Evolutionary conservation across 1,139 yeast species (phyloP).

Genomic region (Blastobotrys capitulatus): DNA sequence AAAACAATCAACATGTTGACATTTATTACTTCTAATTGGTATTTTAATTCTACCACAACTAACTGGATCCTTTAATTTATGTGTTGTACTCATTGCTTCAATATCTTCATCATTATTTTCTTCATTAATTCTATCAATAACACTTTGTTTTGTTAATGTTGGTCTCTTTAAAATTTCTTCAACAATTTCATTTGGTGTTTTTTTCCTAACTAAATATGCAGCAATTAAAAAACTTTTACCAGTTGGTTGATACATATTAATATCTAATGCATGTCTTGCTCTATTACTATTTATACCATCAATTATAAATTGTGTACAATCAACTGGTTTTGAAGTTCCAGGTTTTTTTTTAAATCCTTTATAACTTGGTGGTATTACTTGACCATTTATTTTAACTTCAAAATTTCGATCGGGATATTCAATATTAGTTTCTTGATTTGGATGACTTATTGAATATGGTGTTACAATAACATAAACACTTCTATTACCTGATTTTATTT

Average conservation of each 20-base stretch:
- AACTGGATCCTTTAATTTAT: constrained; percentile 37
- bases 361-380: constrained; percentile 13
- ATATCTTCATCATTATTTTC: constrained; percentile 36
- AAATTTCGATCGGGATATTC: constrained; percentile 23
- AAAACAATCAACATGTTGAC: constrained; percentile 40
- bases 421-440: constrained; percentile 4
- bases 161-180: constrained; percentile 26
- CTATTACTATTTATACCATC: constrained; percentile 8
- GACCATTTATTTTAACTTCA: constrained; percentile 23
- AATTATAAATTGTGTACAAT: constrained; percentile 27
- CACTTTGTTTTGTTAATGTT: constrained; percentile 28
- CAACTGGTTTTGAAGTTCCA: constrained; percentile 38
- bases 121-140: constrained; percentile 22
- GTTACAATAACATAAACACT: constrained; percentile 19
- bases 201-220: constrained; percentile 27
- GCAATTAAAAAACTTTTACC: constrained; percentile 26
- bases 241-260: constrained; percentile 21
- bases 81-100: constrained; percentile 32
- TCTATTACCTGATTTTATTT: constrained; percentile 9
- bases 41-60: constrained; percentile 32
- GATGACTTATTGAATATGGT: neutral
- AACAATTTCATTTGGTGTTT: constrained; percentile 24
- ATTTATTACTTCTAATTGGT: constrained; percentile 36
- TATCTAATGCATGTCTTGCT: constrained; percentile 22
- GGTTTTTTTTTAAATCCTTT: constrained; percentile 36